Evolutionary conservation across 2,329 filamentous ascomycete genomes (phyloP), one percentile per base, ranked within the genome.

Genomic region (Sclerotinia trifoliorum): DNA sequence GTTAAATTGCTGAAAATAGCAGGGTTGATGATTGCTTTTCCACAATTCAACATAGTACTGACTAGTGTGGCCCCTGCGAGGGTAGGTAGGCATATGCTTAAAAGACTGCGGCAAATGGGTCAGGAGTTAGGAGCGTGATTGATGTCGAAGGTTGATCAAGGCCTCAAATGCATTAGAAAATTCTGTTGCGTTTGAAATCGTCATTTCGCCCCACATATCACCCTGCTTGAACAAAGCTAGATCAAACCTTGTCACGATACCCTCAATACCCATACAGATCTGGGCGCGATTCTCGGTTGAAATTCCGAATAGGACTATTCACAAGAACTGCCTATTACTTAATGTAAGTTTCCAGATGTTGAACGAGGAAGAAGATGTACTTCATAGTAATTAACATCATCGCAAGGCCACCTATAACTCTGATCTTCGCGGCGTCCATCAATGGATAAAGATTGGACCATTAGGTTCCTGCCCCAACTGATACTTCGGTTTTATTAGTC

Each of bases 251-350:
- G 83, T 83, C 7, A 84, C 81, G 68, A 85, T 80, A 17, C 58
- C 65, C 83, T 82, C 4, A 88, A 80, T 0, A 83, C 84, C 71
- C 78, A 80, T 80, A 87, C 13, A 88, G 78, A 66, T 87, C 85
- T 0, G 66, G 58, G 39, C 56, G 44, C 79, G 71, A 70, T 87
- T 76, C 15, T 67, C 48, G 0, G 73, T 75, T n/a, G 79, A 79
- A 77, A 0, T 73, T 76, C 1, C 80, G 74, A 11, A 86, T 78
- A 69, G 83, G 81, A 74, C 85, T 84, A 66, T 85, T 82, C 0
- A 80, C 80, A 10, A 80, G 76, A 1, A 83, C 79, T 10, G 73
- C 52, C 72, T 66, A 58, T 21, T 76, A 81, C 29, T 42, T 17
- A 2, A 15, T 19, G n/a, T 52, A 44, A 65, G 62, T 15, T 26